A percentile compares a stretch with the other conserved stretches of the same genome.
Conservation (phyloP, 2,329 filamentous ascomycete species). For the Penicillium sp. region DNA sequence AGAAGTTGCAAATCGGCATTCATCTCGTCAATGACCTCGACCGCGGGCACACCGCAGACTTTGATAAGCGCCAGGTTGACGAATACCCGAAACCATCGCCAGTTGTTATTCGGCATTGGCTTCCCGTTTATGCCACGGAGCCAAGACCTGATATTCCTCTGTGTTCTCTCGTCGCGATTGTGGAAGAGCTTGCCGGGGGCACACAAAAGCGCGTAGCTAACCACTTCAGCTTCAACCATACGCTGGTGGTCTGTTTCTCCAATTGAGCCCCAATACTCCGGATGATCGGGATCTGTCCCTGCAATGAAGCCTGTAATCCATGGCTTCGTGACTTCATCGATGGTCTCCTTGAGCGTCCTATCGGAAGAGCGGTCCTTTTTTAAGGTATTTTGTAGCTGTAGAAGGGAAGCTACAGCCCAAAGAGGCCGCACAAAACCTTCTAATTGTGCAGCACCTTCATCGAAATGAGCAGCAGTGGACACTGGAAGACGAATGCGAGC, state of each 20-base stretch:
- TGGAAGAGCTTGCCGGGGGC: conserved; percentile 22
- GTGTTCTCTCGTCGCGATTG: conserved; percentile 6
- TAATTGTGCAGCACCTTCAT: conserved; percentile 28
- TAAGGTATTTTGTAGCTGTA: conserved; percentile 3
- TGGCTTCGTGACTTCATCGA: conserved; percentile 4
- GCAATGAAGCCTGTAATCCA: conserved; percentile 15
- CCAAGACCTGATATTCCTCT: conserved; percentile 36
- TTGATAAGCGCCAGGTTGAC: conserved; percentile 51
- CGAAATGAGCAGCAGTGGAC: conserved; percentile 24
- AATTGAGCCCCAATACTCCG: conserved; percentile 28
- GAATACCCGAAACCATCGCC: conserved; percentile 58
- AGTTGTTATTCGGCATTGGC: conserved; percentile 53
- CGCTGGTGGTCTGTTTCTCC: conserved; percentile 26
- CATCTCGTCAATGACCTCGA: conserved; percentile 42
- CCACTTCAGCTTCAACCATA: conserved; percentile 28
- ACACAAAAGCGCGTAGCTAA: conserved; percentile 21
- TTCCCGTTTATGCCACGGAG: conserved; percentile 48
- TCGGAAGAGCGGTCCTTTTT: neutral
- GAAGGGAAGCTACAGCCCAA: conserved; percentile 37
- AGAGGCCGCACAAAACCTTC: conserved; percentile 39
- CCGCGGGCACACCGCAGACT: conserved; percentile 42
- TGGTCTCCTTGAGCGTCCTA: neutral
- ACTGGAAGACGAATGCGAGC: conserved; percentile 20
- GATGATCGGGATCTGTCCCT: conserved; percentile 23
- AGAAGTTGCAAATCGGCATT: conserved; percentile 47